Evolutionary conservation across 192 early-diverging fungal genomes (phyloP).

Genomic region (Rhizophagus clarus): DNA sequence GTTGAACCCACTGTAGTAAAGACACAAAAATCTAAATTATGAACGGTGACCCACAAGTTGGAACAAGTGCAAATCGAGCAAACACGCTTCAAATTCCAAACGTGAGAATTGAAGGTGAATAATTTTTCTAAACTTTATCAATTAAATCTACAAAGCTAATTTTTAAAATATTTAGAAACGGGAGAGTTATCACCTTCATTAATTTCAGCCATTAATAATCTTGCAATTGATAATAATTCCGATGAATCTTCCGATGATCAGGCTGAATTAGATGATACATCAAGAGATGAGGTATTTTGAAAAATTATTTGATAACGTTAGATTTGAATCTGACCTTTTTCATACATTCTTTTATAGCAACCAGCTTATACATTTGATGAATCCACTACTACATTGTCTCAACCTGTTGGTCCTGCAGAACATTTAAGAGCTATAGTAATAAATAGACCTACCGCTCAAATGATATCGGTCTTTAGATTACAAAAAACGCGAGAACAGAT

Average conservation of each 20-base stretch:
- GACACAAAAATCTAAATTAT: neutral
- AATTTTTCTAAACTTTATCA: neutral
- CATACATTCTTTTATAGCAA: neutral
- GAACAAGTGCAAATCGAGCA: neutral
- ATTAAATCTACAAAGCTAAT: neutral
- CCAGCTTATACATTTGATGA: neutral
- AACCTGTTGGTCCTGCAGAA: slow-evolving; percentile 28
- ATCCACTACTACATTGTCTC: neutral
- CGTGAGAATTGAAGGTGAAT: neutral
- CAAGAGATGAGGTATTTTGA: neutral
- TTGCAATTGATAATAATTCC: slow-evolving; percentile 30
- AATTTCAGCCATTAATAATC: slow-evolving; percentile 25
- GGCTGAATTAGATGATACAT: neutral
- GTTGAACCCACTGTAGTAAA: neutral
- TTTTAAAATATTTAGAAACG: neutral
- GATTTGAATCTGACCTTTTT: neutral
- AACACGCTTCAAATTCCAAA: neutral
- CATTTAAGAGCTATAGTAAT: slow-evolving; percentile 15
- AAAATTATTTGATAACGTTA: neutral
- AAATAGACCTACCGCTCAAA: slow-evolving; percentile 29
- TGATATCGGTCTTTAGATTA: slow-evolving; percentile 25
- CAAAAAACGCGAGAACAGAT: slow-evolving; percentile 24
- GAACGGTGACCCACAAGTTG: neutral
- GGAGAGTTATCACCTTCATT: slow-evolving; percentile 2
- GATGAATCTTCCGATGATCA: neutral